A percentile compares a stretch with the other conserved stretches of the same genome.
Conservation (phyloP, 805 yeast genomes). For the Teunomyces stri region DNA sequence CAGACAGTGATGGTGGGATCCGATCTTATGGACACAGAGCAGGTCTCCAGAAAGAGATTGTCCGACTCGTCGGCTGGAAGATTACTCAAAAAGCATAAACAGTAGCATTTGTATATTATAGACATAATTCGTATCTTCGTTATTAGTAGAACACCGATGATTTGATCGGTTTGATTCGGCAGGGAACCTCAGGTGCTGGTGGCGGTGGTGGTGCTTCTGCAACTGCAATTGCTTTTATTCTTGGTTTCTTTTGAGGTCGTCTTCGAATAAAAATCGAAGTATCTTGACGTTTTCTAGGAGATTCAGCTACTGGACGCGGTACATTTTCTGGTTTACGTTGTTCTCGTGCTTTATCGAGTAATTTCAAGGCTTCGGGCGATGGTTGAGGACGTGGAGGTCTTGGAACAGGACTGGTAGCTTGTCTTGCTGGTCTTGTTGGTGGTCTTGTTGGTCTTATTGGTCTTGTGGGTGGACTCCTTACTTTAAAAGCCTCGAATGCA, state of each 20-base stretch:
- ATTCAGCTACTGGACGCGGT: background rate
- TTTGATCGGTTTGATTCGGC: conserved; percentile 21
- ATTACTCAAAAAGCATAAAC: conserved; percentile 21
- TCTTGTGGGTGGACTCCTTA: background rate
- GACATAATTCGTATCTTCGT: background rate
- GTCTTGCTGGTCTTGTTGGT: no score
- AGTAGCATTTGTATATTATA: conserved; percentile 1
- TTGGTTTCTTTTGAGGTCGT: conserved; percentile 7
- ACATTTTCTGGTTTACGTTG: background rate
- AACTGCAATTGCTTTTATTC: conserved; percentile 1
- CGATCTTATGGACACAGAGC: conserved; percentile 6
- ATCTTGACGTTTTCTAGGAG: background rate
- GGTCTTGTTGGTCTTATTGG: background rate
- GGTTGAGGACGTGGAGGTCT: background rate
- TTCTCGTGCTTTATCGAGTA: background rate
- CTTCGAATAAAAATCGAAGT: conserved; percentile 11
- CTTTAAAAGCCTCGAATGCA: conserved; percentile 24
- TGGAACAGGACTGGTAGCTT: no score
- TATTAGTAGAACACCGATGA: conserved; percentile 29
- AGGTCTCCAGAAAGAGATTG: conserved; percentile 23
- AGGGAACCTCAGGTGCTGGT: conserved; percentile 6
- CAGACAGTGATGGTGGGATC: conserved; percentile 66
- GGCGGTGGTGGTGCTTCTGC: conserved; percentile 1
- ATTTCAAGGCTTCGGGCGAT: background rate
- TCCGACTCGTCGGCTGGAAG: conserved; percentile 23